Evolutionary conservation across 352 stramenopile species (phyloP).

Genomic region (Phytophthora hibernalis): DNA sequence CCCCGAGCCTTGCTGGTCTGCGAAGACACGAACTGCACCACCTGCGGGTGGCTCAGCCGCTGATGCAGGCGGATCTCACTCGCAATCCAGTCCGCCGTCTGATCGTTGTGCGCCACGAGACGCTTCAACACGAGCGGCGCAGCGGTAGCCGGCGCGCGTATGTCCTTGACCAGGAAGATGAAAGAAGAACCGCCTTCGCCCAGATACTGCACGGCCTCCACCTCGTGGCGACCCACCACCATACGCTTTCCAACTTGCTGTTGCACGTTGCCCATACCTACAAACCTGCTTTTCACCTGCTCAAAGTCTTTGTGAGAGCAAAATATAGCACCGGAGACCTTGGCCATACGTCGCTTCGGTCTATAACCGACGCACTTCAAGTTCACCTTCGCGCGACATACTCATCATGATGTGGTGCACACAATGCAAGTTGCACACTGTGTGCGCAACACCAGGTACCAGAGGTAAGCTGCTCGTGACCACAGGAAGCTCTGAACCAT

Average conservation of each 20-base stretch:
- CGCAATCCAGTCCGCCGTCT: slow-evolving; percentile 63
- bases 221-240: slow-evolving; percentile 65
- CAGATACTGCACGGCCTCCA: slow-evolving; percentile 79
- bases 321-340: slow-evolving; percentile 6
- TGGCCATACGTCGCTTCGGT: slow-evolving; percentile 35
- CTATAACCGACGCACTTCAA: slow-evolving; percentile 28
- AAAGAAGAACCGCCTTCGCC: slow-evolving; percentile 83
- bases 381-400: slow-evolving; percentile 1
- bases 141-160: slow-evolving; percentile 34
- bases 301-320: neutral
- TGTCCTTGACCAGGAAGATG: slow-evolving; percentile 85
- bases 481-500: slow-evolving; percentile 48
- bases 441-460: neutral
- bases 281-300: neutral
- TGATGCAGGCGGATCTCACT: slow-evolving; percentile 81
- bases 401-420: neutral
- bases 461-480: slow-evolving; percentile 19
- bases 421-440: neutral
- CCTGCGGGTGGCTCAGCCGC: slow-evolving; percentile 66
- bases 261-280: slow-evolving; percentile 78
- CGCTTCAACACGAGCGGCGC: slow-evolving; percentile 75
- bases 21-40: slow-evolving; percentile 76
- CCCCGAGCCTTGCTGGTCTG: slow-evolving; percentile 47
- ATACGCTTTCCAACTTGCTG: slow-evolving; percentile 77
- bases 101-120: slow-evolving; percentile 75